Base-by-base conservation (phyloP, 805 yeast species). In the Ogataea siamensis region DNA sequence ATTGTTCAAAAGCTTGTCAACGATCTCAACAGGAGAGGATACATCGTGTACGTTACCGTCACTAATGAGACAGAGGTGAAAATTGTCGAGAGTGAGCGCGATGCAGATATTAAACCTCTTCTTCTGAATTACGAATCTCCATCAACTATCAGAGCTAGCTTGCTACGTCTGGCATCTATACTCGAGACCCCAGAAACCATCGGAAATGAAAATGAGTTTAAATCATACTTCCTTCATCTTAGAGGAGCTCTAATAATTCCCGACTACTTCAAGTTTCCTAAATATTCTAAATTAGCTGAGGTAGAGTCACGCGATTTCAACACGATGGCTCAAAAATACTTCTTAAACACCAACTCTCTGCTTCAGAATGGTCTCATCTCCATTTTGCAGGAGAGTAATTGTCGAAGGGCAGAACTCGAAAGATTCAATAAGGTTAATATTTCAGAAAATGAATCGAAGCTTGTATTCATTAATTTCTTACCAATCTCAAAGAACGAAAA, bases 21-120 rank as follows among this genome's bases (percentile, higher is more conserved):
- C 40, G 95, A 87, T 55, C 70, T 87, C 46, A 88, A 85, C 46
- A 72, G 73, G 30, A 67, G 95, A 37, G 95, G 95, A 1, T 86
- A 83, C 55, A 81, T 87, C 21, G 88, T 87, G 3, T 87, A 82
- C 55, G 69, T 87, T 46, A 80, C 94, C 0, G 75, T 80, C n/a
- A 57, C 74, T n/a, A 76, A 72, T 42, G 86, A 79, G 19, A 70
- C 68, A 45, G 87, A 81, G 44, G 56, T 67, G 29, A 65, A 62
- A 47, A 71, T 71, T 37, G 65, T 78, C 32, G 74, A 72, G 43
- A 73, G 66, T 43, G 85, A 83, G 41, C 71, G 80, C 31, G 76
- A 82, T 11, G 73, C 75, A 16, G 95, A 87, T 55, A 73, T 86
- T 39, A 75, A 83, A 47, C 78, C 84, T 28, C 64, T 87, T 38